Conservation (phyloP, 306 rosid species). For the Begonia masoniana region DNA sequence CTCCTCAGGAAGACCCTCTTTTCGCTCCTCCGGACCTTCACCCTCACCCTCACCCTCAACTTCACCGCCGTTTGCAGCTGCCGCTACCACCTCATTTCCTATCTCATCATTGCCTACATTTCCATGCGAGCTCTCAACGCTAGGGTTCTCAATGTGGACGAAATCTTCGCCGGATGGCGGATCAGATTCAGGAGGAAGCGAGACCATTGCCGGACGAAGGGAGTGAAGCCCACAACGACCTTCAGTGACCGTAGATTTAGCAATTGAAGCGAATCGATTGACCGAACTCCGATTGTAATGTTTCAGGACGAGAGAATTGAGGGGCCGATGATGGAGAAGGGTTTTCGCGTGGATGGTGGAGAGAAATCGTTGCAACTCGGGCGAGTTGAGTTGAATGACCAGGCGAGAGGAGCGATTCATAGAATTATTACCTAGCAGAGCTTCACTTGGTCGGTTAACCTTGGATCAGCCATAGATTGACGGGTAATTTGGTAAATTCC, state of each 20-base stretch:
- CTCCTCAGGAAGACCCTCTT: slow-evolving; percentile 50
- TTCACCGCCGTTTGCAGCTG: slow-evolving; percentile 8
- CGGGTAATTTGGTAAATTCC: too few relatives aligned
- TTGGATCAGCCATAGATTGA: too few relatives aligned
- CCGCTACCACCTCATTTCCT: slow-evolving; percentile 7
- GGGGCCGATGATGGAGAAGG: slow-evolving; percentile 4
- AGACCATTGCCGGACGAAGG: slow-evolving; percentile 37
- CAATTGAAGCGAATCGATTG: slow-evolving; percentile 3
- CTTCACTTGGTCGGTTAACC: too few relatives aligned
- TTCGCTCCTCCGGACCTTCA: slow-evolving; percentile 22
- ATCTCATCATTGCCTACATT: slow-evolving; percentile 67
- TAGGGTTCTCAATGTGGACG: slow-evolving; percentile 59
- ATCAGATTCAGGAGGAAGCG: slow-evolving; percentile 24
- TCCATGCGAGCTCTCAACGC: slow-evolving; percentile 40
- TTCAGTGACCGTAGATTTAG: slow-evolving; percentile 3
- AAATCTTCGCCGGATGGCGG: slow-evolving; percentile 41
- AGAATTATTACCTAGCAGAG: neutral
- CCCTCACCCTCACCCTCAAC: slow-evolving; percentile 12
- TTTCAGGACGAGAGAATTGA: neutral
- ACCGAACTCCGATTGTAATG: slow-evolving; percentile 18
- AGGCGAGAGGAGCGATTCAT: slow-evolving; percentile 35
- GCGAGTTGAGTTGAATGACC: slow-evolving; percentile 23
- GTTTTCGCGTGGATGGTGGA: slow-evolving; percentile 1
- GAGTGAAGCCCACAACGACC: slow-evolving; percentile 10
- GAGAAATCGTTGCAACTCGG: slow-evolving; percentile 16